phyloP scores from a whole-genome alignment of 768 basidiomycete species.

The Lactifluus echinatus region DNA sequence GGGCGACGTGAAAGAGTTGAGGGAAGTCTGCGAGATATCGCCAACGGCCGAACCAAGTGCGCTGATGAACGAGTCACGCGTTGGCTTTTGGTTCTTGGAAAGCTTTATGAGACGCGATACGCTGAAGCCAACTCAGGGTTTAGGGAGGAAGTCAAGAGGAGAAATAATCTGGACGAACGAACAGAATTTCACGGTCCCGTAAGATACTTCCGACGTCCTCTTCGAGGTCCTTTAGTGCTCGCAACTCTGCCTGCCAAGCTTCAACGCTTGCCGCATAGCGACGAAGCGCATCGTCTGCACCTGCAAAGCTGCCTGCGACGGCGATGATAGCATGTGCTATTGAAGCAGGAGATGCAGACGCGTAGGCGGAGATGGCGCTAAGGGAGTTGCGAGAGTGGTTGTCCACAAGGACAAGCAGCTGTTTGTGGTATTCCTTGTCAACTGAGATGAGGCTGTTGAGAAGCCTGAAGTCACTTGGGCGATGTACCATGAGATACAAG shows the following conservation, averaged over 20 bases:
- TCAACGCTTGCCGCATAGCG: constrained; percentile 55
- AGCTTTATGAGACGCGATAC: constrained; percentile 74
- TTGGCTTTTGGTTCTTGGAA: constrained; percentile 48
- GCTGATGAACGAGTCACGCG: constrained; percentile 30
- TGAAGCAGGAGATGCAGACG: constrained; percentile 52
- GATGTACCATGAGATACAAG: constrained; percentile 54
- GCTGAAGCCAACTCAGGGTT: constrained; percentile 29
- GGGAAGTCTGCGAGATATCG: constrained; percentile 24
- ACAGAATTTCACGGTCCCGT: constrained; percentile 78
- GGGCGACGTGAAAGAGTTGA: constrained; percentile 16
- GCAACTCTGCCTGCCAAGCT: constrained; percentile 54
- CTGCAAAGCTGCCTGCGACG: constrained; percentile 49
- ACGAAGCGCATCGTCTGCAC: constrained; percentile 60
- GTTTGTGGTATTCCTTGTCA: constrained; percentile 66
- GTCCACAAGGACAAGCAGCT: constrained; percentile 48
- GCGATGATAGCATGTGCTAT: constrained; percentile 42
- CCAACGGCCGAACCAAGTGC: constrained; percentile 37
- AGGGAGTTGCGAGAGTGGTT: constrained; percentile 47
- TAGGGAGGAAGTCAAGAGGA: not conserved
- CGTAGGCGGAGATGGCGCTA: constrained; percentile 64
- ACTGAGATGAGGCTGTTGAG: constrained; percentile 56
- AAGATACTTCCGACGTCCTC: constrained; percentile 64
- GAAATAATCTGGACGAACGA: not conserved
- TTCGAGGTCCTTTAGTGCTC: constrained; percentile 54
- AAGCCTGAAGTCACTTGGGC: constrained; percentile 64